These are phyloP conservation scores for Penicillium sclerotiorum DNA, from an alignment of 2,329 filamentous ascomycete genomes.

Conservation along the genomic window DNA sequence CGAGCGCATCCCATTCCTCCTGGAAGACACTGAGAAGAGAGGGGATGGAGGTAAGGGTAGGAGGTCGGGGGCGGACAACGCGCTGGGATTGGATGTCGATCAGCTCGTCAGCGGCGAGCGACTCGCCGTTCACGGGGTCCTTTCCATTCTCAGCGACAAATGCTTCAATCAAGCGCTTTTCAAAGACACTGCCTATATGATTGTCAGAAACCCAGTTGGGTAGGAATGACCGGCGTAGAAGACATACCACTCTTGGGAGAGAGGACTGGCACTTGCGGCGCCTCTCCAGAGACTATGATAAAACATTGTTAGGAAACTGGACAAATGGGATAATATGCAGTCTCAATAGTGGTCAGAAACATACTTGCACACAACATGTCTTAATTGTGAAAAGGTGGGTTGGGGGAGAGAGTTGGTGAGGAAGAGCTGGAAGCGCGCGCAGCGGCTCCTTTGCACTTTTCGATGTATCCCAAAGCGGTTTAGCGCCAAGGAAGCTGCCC, in stretches of 20 bases:
- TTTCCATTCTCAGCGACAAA: constrained; percentile 93
- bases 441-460: constrained; percentile 42
- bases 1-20: constrained; percentile 95
- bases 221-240: constrained; percentile 17
- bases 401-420: constrained; percentile 25
- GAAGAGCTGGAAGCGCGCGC: constrained; percentile 30
- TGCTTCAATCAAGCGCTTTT: constrained; percentile 91
- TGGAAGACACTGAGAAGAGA: constrained; percentile 93
- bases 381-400: constrained; percentile 18
- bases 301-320: constrained; percentile 19
- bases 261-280: constrained; percentile 90
- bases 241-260: constrained; percentile 87
- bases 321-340: background rate
- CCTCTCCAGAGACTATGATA: constrained; percentile 84
- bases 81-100: constrained; percentile 82
- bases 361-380: constrained; percentile 68
- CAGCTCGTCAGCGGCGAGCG: constrained; percentile 80
- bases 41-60: constrained; percentile 93
- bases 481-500: constrained; percentile 32
- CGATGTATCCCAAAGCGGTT: constrained; percentile 35
- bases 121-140: constrained; percentile 86
- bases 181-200: constrained; percentile 76
- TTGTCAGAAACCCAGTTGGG: constrained; percentile 31
- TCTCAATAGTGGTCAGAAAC: constrained; percentile 28
- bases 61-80: constrained; percentile 84